Evolutionary conservation across 208 protist species (phyloP).

Genomic region (Trypanosoma lewisi): DNA sequence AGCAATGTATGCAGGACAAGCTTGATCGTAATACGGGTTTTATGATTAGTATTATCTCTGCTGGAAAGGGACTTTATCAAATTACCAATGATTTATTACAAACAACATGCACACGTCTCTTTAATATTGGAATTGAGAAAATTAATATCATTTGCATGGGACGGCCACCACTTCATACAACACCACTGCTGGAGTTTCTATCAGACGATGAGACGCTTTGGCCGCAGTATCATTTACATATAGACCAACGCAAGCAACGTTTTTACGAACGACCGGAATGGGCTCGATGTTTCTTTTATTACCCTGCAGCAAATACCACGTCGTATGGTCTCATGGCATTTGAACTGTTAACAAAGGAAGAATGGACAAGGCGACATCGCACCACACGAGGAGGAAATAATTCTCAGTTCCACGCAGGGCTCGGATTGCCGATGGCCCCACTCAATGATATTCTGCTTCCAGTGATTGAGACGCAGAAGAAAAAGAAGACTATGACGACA

Average conservation of each 20-base stretch:
- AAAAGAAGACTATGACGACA: neutral
- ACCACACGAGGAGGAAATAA: neutral
- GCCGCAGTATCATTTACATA: constrained; percentile 66
- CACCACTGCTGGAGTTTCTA: constrained; percentile 78
- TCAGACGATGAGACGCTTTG: constrained; percentile 61
- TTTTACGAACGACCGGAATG: constrained; percentile 76
- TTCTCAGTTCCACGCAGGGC: constrained; percentile 2
- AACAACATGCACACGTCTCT: constrained; percentile 57
- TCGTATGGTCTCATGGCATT: constrained; percentile 42
- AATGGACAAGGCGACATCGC: constrained; percentile 43
- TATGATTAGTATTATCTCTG: constrained; percentile 72
- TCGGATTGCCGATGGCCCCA: constrained; percentile 9
- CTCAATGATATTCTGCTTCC: constrained; percentile 10
- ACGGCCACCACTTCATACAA: constrained; percentile 74
- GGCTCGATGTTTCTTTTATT: constrained; percentile 68
- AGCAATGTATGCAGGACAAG: constrained; percentile 57
- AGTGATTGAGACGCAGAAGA: constrained; percentile 6
- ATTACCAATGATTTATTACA: constrained; percentile 68
- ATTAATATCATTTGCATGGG: constrained; percentile 82
- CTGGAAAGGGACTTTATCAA: constrained; percentile 79
- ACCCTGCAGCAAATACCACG: constrained; percentile 37
- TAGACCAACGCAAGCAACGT: constrained; percentile 7
- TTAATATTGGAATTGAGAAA: constrained; percentile 67
- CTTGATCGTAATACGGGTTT: constrained; percentile 53
- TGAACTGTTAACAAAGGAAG: constrained; percentile 67